These are phyloP conservation scores for Pseudogymnoascus pannorum DNA, from an alignment of 2,329 filamentous ascomycete genomes.

Conservation along the genomic window DNA sequence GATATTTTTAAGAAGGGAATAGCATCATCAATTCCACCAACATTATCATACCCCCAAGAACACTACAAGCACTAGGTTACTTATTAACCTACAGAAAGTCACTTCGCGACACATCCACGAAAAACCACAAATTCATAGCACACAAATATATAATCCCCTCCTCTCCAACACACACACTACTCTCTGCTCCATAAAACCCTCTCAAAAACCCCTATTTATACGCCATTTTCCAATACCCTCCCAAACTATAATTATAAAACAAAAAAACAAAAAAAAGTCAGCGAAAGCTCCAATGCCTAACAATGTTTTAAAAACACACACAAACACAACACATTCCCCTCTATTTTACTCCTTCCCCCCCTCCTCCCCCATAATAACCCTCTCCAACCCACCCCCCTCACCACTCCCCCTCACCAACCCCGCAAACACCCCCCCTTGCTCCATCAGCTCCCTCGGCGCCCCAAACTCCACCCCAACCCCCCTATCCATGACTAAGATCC, in stretches of 20 bases:
- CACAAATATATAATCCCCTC: background rate
- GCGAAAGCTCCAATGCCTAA: too few species aligned
- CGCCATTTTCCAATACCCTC: background rate
- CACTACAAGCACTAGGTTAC: too few species aligned
- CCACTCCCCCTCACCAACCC: constrained; percentile 58
- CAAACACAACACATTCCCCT: background rate
- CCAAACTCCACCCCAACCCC: constrained; percentile 63
- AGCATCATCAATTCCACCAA: too few species aligned
- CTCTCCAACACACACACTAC: background rate
- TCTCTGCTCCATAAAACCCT: too few species aligned
- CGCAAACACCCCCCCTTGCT: constrained; percentile 43
- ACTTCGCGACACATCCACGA: too few species aligned
- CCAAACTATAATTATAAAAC: background rate
- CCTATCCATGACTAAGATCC: constrained; percentile 63
- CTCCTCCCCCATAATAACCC: constrained; percentile 9
- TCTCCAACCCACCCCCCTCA: constrained; percentile 39
- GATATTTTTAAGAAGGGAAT: too few species aligned
- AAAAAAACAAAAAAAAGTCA: background rate
- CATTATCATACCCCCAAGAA: too few species aligned
- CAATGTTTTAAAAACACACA: too few species aligned
- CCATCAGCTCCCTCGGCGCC: constrained; percentile 54
- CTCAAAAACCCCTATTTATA: background rate
- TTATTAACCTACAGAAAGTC: too few species aligned
- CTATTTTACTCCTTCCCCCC: background rate
- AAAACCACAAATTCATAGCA: background rate